Conservation (phyloP, 805 yeast species). For the Lipomyces japonicus region DNA sequence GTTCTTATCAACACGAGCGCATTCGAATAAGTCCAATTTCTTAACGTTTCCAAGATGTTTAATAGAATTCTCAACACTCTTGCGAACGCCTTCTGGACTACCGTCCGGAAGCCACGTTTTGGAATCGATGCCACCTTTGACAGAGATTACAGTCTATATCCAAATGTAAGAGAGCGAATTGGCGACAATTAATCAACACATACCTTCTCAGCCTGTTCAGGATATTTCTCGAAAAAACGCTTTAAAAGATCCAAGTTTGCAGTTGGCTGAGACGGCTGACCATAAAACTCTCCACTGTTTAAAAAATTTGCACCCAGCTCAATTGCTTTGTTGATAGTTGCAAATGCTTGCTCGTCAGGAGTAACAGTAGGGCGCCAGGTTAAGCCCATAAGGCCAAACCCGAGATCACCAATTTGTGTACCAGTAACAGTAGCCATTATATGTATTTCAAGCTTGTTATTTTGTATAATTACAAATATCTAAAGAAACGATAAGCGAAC, state of each 20-base stretch:
- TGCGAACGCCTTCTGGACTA: constrained; percentile 16
- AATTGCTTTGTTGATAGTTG: constrained; percentile 49
- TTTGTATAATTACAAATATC: too few relatives aligned
- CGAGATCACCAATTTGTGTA: constrained; percentile 38
- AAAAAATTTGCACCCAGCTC: constrained; percentile 48
- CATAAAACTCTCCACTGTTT: constrained; percentile 69
- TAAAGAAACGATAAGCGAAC: too few relatives aligned
- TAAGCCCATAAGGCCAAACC: constrained; percentile 79
- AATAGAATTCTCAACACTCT: constrained; percentile 29
- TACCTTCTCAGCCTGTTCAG: constrained; percentile 48
- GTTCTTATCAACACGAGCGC: constrained; percentile 63
- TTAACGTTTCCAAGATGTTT: constrained; percentile 37
- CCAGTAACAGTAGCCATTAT: constrained; percentile 10
- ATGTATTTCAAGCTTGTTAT: background rate
- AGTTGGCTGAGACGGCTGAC: constrained; percentile 36
- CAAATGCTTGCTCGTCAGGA: constrained; percentile 49
- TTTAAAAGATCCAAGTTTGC: constrained; percentile 53
- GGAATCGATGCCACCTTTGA: constrained; percentile 55
- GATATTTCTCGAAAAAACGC: constrained; percentile 48
- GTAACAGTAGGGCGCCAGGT: constrained; percentile 54
- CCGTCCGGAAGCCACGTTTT: constrained; percentile 42
- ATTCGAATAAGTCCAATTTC: constrained; percentile 61
- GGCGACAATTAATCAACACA: constrained; percentile 35
- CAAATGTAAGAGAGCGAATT: background rate
- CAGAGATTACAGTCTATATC: constrained; percentile 37